phyloP scores from a whole-genome alignment of 106 monocot species.

The Hemerocallis citrina region DNA sequence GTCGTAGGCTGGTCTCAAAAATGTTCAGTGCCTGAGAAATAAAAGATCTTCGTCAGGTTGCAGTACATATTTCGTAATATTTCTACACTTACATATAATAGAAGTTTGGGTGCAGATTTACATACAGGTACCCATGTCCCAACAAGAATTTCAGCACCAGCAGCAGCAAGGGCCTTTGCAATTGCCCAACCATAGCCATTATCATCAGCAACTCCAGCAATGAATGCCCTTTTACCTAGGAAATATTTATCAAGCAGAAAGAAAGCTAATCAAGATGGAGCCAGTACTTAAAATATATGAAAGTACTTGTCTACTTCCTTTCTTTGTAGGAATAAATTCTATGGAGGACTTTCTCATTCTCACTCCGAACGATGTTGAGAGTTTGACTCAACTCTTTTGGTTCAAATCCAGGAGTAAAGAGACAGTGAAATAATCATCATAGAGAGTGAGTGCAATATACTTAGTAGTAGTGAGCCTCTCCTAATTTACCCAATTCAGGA shows the following conservation, averaged over 20 bases:
- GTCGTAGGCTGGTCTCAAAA: slow-evolving; percentile 87
- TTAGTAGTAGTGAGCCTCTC: too few species aligned
- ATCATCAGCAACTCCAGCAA: slow-evolving; percentile 96
- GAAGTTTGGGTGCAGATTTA: neutral
- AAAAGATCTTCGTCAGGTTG: neutral
- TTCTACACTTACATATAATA: neutral
- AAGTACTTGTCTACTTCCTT: too few species aligned
- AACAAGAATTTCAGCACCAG: slow-evolving; percentile 97
- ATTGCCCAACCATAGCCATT: slow-evolving; percentile 99
- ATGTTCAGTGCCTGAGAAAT: slow-evolving; percentile 78
- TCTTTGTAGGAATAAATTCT: too few species aligned
- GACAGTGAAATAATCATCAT: too few species aligned
- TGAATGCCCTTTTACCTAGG: slow-evolving; percentile 90
- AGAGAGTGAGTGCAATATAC: too few species aligned
- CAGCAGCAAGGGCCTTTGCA: slow-evolving; percentile 94
- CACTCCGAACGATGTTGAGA: too few species aligned
- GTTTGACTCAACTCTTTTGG: too few species aligned
- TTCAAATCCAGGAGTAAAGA: too few species aligned
- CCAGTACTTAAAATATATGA: too few species aligned
- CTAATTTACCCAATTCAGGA: too few species aligned
- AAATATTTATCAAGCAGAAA: neutral
- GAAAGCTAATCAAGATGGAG: neutral
- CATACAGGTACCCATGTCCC: slow-evolving; percentile 99
- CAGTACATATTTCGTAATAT: neutral
- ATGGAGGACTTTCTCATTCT: too few species aligned